Percentiles rank a stretch among this genome's conserved stretches.
Conservation (phyloP, 208 protist genomes). For the Leishmania tropica region DNA sequence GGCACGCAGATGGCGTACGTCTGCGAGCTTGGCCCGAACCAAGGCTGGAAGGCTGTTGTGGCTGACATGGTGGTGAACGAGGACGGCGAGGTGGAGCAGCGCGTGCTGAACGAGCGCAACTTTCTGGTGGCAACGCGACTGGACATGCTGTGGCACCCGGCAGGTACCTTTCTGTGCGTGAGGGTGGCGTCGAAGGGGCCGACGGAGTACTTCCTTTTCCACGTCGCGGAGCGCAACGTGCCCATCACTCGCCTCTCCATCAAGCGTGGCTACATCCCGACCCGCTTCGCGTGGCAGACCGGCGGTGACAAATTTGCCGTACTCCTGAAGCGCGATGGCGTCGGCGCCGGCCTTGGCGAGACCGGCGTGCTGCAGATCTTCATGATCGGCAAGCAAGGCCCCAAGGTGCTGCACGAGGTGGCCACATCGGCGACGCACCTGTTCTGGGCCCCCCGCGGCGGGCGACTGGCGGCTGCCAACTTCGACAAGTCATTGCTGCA, state of each 20-base stretch:
- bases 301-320: slow-evolving; percentile 84
- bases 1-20: slow-evolving; percentile 84
- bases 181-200: slow-evolving; percentile 67
- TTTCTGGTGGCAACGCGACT: slow-evolving; percentile 77
- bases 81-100: slow-evolving; percentile 75
- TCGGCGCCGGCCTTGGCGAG: slow-evolving; percentile 50
- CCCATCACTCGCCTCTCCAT: slow-evolving; percentile 69
- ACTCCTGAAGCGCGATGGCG: slow-evolving; percentile 53
- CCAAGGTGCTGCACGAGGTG: slow-evolving; percentile 71
- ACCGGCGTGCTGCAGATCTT: slow-evolving; percentile 76
- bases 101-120: slow-evolving; percentile 78
- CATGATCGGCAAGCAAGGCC: slow-evolving; percentile 74
- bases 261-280: slow-evolving; percentile 67
- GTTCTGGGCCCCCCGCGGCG: slow-evolving; percentile 85
- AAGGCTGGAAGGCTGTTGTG: slow-evolving; percentile 84
- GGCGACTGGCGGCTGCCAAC: slow-evolving; percentile 72
- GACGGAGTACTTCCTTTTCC: slow-evolving; percentile 85
- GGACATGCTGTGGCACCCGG: slow-evolving; percentile 90
- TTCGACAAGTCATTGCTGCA: slow-evolving; percentile 86
- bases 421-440: slow-evolving; percentile 65
- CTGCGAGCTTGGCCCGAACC: slow-evolving; percentile 45
- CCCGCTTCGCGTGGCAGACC: slow-evolving; percentile 87
- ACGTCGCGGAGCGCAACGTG: slow-evolving; percentile 61
- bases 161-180: slow-evolving; percentile 80
- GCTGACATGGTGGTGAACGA: slow-evolving; percentile 69